Percentiles rank a stretch among this genome's conserved stretches.
Conservation (phyloP, 73 alveolate genomes). For the Symbiodinium pilosum region DNA sequence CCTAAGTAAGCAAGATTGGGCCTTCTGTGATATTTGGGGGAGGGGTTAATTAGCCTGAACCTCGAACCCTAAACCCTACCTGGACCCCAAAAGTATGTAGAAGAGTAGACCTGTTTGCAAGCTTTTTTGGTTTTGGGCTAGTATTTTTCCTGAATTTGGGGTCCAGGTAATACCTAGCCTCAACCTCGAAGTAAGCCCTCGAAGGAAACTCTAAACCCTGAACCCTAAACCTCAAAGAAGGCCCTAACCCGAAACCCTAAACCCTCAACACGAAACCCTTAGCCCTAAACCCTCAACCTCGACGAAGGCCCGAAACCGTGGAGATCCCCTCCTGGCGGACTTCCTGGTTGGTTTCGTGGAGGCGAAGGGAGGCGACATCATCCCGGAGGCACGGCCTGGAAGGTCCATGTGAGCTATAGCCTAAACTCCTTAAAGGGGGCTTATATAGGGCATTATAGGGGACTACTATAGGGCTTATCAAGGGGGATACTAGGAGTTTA, state of each 20-base stretch:
- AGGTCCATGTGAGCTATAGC: background rate
- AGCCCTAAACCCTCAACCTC: background rate
- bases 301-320: constrained; percentile 46
- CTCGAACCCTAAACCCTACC: no score
- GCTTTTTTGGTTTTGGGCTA: no score
- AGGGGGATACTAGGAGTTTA: background rate
- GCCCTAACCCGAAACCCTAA: background rate
- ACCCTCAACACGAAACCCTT: background rate
- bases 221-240: background rate
- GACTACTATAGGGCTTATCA: background rate
- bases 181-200: background rate
- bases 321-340: constrained; percentile 56
- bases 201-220: background rate
- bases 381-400: background rate
- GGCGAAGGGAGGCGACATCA: background rate
- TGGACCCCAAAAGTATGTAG: no score
- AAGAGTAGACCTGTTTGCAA: no score
- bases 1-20: no score
- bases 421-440: background rate
- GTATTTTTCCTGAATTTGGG: no score
- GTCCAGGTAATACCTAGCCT: background rate
- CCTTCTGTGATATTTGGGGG: no score
- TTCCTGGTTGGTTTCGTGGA: constrained; percentile 68
- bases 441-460: background rate
- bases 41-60: no score